Evolutionary conservation across 805 yeast genomes (phyloP).

Genomic region (Suhomyces tanzawaensis): DNA sequence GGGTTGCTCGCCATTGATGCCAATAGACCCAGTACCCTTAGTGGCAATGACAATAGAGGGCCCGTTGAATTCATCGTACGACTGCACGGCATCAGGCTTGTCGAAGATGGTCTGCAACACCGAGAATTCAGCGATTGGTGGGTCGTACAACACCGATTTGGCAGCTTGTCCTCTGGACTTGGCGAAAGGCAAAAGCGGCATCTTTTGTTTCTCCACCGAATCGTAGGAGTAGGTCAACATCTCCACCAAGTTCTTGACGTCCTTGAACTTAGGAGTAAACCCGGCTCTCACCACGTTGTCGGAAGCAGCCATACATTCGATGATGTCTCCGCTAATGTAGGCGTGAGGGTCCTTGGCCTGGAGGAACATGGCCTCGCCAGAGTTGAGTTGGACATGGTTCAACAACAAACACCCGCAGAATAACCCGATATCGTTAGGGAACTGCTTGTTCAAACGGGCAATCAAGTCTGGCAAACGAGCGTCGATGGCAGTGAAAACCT

Average conservation of each 20-base stretch:
- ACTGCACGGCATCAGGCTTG: conserved; percentile 49
- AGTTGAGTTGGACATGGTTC: conserved; percentile 76
- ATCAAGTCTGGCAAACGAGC: conserved; percentile 67
- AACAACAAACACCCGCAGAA: conserved; percentile 93
- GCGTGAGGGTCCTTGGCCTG: conserved; percentile 99
- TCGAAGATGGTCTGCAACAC: conserved; percentile 80
- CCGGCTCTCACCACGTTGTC: conserved; percentile 99
- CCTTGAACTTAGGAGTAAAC: conserved; percentile 98
- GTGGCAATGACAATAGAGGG: conserved; percentile 87
- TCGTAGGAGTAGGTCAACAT: conserved; percentile 90
- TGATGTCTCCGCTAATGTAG: conserved; percentile 93
- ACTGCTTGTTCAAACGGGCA: conserved; percentile 76
- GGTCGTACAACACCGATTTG: conserved; percentile 70
- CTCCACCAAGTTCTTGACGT: conserved; percentile 81
- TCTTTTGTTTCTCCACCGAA: conserved; percentile 89
- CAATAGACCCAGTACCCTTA: conserved; percentile 67
- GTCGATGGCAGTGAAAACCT: conserved; percentile 48
- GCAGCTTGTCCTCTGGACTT: conserved; percentile 65
- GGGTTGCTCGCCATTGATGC: conserved; percentile 39
- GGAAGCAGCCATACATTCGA: conserved; percentile 99
- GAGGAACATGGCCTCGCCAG: conserved; percentile 96
- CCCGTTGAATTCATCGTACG: conserved; percentile 65
- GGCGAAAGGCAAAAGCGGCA: conserved; percentile 60
- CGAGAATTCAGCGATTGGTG: conserved; percentile 95
- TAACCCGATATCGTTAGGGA: conserved; percentile 90